A percentile compares a stretch with the other conserved stretches of the same genome.
phyloP scores from a whole-genome alignment of 1,284 basidiomycete genomes.

The Hypsizygus ulmarius region DNA sequence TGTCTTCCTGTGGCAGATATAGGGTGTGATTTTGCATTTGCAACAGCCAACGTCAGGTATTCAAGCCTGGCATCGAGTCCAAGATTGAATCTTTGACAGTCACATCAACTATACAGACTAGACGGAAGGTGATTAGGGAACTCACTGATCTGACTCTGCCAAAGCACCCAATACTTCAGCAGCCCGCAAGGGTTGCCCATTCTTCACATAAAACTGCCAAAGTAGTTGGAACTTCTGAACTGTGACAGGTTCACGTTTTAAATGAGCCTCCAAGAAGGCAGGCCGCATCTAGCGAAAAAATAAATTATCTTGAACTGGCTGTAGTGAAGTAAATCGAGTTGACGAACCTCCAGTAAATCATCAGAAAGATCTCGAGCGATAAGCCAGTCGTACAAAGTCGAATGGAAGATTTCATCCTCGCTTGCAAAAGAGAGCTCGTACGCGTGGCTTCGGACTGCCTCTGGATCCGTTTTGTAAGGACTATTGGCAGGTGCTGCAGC shows the following conservation, averaged over 20 bases:
- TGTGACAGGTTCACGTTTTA: slow-evolving; percentile 78
- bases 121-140: slow-evolving; percentile 10
- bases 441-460: slow-evolving; percentile 68
- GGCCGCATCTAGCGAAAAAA: slow-evolving; percentile 65
- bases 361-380: slow-evolving; percentile 79
- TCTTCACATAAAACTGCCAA: slow-evolving; percentile 97
- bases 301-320: slow-evolving; percentile 10
- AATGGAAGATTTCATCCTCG: slow-evolving; percentile 93
- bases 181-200: slow-evolving; percentile 80
- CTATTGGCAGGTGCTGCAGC: slow-evolving; percentile 24
- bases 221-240: slow-evolving; percentile 86
- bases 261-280: slow-evolving; percentile 83
- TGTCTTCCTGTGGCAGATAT: slow-evolving; percentile 71
- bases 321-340: background rate
- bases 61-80: slow-evolving; percentile 75
- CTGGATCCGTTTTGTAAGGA: slow-evolving; percentile 48
- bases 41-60: slow-evolving; percentile 90
- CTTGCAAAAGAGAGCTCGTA: slow-evolving; percentile 82
- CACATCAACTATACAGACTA: background rate
- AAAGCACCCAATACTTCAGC: slow-evolving; percentile 85
- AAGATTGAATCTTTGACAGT: slow-evolving; percentile 56
- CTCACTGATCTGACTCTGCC: slow-evolving; percentile 85
- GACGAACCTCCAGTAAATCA: slow-evolving; percentile 81
- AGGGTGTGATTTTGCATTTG: slow-evolving; percentile 93
- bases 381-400: slow-evolving; percentile 92